Base-by-base conservation (phyloP, 148 eudicot species). In the Rhododendron vialii region DNA sequence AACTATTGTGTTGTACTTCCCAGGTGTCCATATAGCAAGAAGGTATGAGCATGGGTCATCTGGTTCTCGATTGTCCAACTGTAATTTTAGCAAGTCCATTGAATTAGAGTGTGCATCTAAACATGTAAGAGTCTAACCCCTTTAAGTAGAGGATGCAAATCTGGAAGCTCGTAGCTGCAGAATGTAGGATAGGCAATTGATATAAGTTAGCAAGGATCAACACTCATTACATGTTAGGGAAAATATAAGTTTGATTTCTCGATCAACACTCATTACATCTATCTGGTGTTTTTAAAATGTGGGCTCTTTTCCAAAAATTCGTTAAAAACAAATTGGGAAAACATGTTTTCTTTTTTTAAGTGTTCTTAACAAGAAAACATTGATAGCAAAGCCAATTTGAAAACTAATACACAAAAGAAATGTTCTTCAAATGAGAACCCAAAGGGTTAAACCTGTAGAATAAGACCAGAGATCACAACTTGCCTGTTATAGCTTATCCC, bases 121-220 rank as follows among this genome's bases (percentile, higher is more conserved):
- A 84, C 35, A 77, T 9, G 50, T 11, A 22, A 67, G 76, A 41
- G 41, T 45, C 28, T 94, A 80, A 94, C 99, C 90, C 93, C 92
- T 84, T 91, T 87, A 80, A 98, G 88, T 26, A 97, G 93, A 84
- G 95, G 95, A 86, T 97, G 99, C 10, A 92, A 80, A 92, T 97
- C 99, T 80, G 99, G 99, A 88, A 98, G 98, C 90, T 98, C 98
- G 87, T 94, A 98, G 78, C 99, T 98, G 98, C 93, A 92, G 63
- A 85, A 87, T 59, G 61, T 38, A 76, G 67, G 71, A 76, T 45
- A 85, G 67, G 36, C 77, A 55, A 55, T 17, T 84, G 57, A 22
- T 24, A 36, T 24, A 55, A 41, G 17, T 41, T 28, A 83, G 85
- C 50, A 36, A 55, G 36, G 20, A 51, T 36, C 26, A 84, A 51